These are phyloP conservation scores for Rhodotorula sp. DNA, from an alignment of 1,284 basidiomycete species.

Conservation along the genomic window DNA sequence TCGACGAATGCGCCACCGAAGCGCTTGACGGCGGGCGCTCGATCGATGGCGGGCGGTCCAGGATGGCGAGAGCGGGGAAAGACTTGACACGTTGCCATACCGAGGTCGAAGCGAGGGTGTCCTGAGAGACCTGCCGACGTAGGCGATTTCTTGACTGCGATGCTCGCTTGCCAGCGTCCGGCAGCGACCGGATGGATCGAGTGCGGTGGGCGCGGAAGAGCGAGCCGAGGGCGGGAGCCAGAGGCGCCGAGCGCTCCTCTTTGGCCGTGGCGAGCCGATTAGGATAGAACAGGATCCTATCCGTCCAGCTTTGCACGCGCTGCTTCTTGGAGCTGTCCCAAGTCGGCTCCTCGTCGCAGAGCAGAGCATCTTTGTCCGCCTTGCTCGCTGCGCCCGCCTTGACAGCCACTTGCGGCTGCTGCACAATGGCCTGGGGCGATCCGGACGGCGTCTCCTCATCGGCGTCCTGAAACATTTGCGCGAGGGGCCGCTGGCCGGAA, in stretches of 20 bases:
- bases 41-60: background rate
- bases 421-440: conserved; percentile 24
- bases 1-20: background rate
- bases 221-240: background rate
- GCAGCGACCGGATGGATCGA: background rate
- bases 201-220: background rate
- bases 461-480: background rate
- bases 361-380: background rate
- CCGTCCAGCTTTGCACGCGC: conserved; percentile 43
- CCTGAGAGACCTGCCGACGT: background rate
- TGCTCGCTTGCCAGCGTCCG: background rate
- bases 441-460: background rate
- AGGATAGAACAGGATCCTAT: background rate
- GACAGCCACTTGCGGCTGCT: conserved; percentile 20
- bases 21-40: background rate
- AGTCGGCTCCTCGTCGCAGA: conserved; percentile 16
- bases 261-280: background rate
- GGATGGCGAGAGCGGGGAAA: conserved; percentile 8
- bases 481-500: background rate
- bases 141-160: conserved; percentile 6
- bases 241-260: background rate
- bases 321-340: conserved; percentile 44
- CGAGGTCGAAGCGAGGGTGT: conserved; percentile 3
- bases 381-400: conserved; percentile 3
- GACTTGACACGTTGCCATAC: conserved; percentile 24